Evolutionary conservation across 1,139 yeast genomes (phyloP), one percentile per base, ranked within the genome.

Genomic region (Lodderomyces beijingensis): DNA sequence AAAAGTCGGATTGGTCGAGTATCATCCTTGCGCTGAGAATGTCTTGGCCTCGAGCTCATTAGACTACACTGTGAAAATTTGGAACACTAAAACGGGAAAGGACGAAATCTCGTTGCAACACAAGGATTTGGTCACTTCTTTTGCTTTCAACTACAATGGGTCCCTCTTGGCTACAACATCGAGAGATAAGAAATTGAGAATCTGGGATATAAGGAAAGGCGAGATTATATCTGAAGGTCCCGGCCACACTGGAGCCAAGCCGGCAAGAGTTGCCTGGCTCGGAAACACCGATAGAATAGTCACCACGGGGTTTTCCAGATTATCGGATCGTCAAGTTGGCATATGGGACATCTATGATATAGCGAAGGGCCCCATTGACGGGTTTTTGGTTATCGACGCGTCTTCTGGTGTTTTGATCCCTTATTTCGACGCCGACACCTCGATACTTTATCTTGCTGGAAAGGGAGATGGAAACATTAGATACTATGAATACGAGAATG

Each of bases 401-500:
- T 83, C 95, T 5, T 84, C 97, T 1, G 98, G 98, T 46, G 87
- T 91, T 23, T 68, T 88, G 55, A 81, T 93, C 72, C 98, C 98
- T 16, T 74, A 82, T 50, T 93, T 67, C 52, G 99, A 91, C 52
- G 83, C 77, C 26, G 76, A 84, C 27, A 87, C 86, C 34, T 76
- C 80, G 39, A 77, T 89, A 38, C 68, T 93, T 41, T 91, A 83
- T 54, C 67, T 91, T 43, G 97, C 95, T 23, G 98, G 98, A 46
- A 91, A 91, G 59, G 99, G 98, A 55, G 98, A 91, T 57, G 97
- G 98, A 50, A 91, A 91, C 57, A 87, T 91, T 52, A 85, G 96
- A 51, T 89, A 89, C 61, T 88, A 68, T 52, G 97, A 91, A 60
- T 86, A 74, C 53, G 85, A 79, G 44, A 78, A 83, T 47, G 97